These are phyloP conservation scores for Cicer pinnatifidum DNA, from an alignment of 306 rosid genomes.

Conservation along the genomic window DNA sequence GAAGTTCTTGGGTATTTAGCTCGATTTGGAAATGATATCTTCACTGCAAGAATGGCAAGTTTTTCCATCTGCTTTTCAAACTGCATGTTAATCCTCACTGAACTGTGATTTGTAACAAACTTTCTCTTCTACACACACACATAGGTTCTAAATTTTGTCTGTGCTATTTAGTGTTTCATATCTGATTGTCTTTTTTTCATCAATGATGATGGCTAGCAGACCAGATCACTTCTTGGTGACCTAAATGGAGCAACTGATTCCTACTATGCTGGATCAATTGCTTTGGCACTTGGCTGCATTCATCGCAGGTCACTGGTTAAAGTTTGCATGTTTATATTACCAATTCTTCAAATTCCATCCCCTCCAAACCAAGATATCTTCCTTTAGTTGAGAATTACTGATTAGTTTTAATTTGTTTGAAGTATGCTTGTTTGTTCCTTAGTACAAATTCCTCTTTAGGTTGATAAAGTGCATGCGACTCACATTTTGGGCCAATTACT, in stretches of 20 bases:
- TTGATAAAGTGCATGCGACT: too few species aligned
- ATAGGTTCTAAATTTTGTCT: slow-evolving; percentile 18
- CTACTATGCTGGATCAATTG: slow-evolving; percentile 84
- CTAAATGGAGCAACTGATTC: slow-evolving; percentile 75
- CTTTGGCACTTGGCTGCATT: slow-evolving; percentile 94
- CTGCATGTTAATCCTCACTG: slow-evolving; percentile 20
- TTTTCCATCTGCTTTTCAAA: slow-evolving; percentile 39
- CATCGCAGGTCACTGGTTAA: slow-evolving; percentile 74
- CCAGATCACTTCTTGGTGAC: slow-evolving; percentile 82
- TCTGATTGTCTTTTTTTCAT: slow-evolving; percentile 42
- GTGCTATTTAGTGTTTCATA: slow-evolving; percentile 2
- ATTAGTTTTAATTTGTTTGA: slow-evolving; percentile 40
- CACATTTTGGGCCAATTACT: too few species aligned
- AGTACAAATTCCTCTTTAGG: slow-evolving; percentile 6
- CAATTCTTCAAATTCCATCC: slow-evolving; percentile 14
- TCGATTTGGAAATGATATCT: slow-evolving; percentile 91
- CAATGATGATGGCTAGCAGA: slow-evolving; percentile 58
- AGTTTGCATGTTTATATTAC: slow-evolving; percentile 37
- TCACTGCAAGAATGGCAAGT: slow-evolving; percentile 92
- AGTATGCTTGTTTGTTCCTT: slow-evolving; percentile 30
- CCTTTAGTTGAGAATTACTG: slow-evolving; percentile 1
- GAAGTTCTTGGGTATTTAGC: slow-evolving; percentile 94
- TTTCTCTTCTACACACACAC: background rate
- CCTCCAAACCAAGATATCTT: slow-evolving; percentile 7
- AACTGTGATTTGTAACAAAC: slow-evolving; percentile 37